These are phyloP conservation scores for Zelonia costaricensis DNA, from an alignment of 208 protist species.

Conservation along the genomic window DNA sequence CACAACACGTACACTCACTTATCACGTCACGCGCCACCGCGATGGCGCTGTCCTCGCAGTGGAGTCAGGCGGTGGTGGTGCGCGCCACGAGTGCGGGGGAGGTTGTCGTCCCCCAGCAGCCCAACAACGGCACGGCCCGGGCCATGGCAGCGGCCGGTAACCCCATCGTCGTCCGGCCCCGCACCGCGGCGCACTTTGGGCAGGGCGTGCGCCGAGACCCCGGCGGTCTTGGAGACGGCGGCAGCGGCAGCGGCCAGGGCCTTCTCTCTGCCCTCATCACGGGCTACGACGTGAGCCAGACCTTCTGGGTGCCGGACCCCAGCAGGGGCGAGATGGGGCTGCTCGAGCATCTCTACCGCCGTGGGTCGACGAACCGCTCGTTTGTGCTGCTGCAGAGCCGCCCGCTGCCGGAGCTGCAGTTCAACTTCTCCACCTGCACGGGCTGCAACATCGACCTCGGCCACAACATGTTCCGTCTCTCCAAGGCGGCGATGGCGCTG, in stretches of 20 bases:
- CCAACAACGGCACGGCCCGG: slow-evolving; percentile 38
- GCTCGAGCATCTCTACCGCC: slow-evolving; percentile 61
- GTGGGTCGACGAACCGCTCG: slow-evolving; percentile 51
- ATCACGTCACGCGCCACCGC: neutral
- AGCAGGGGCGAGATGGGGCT: slow-evolving; percentile 61
- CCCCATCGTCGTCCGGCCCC: slow-evolving; percentile 62
- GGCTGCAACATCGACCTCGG: slow-evolving; percentile 78
- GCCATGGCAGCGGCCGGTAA: slow-evolving; percentile 54
- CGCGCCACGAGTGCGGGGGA: slow-evolving; percentile 33
- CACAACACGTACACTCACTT: neutral
- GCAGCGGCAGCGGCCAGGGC: neutral
- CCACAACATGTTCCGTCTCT: slow-evolving; percentile 76
- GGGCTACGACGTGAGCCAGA: slow-evolving; percentile 46
- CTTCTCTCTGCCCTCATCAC: slow-evolving; percentile 10
- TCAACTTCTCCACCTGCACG: slow-evolving; percentile 76
- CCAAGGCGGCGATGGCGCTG: slow-evolving; percentile 75
- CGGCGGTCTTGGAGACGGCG: neutral
- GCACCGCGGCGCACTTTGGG: slow-evolving; percentile 39
- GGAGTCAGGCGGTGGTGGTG: slow-evolving; percentile 68
- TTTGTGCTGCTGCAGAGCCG: slow-evolving; percentile 67
- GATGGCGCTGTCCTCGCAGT: slow-evolving; percentile 73
- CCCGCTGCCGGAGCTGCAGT: slow-evolving; percentile 68
- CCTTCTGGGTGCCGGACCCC: slow-evolving; percentile 74
- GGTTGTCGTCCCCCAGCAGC: slow-evolving; percentile 32
- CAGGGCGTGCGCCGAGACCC: slow-evolving; percentile 2